Conservation (phyloP, 2,329 filamentous ascomycete genomes). For the Neofusicoccum cordaticola region DNA sequence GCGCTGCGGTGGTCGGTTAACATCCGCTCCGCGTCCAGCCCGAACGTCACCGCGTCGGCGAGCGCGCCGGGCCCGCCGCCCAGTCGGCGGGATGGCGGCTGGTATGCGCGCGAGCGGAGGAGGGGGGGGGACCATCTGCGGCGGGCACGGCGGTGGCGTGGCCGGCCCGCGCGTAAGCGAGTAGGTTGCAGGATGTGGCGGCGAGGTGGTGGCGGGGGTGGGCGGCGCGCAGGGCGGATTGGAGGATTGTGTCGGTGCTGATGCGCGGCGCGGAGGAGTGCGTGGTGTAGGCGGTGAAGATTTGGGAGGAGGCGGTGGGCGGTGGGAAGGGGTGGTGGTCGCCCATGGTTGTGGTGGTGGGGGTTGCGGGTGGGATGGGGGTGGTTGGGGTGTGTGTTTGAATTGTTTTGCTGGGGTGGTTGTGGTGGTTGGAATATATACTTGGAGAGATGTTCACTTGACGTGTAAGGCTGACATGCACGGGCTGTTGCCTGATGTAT, state of each 20-base stretch:
- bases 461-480: no score
- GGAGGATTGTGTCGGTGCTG: conserved; percentile 44
- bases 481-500: no score
- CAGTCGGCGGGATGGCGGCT: conserved; percentile 32
- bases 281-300: conserved; percentile 35
- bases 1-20: conserved; percentile 41
- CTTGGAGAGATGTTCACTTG: no score
- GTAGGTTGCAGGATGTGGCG: conserved; percentile 31
- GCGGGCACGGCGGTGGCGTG: conserved; percentile 40
- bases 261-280: conserved; percentile 43
- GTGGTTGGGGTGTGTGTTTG: no score
- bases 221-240: conserved; percentile 44
- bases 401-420: no score
- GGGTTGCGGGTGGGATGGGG: no score
- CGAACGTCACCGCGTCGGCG: not conserved
- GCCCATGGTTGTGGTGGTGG: no score
- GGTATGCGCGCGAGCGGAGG: conserved; percentile 38
- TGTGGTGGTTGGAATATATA: no score
- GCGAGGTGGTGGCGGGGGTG: conserved; percentile 27
- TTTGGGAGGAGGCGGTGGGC: not conserved
- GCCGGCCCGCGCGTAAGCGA: conserved; percentile 41
- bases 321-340: no score
- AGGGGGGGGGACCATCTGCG: conserved; percentile 31
- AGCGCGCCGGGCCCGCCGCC: not conserved
- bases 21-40: not conserved